A percentile compares a stretch with the other conserved stretches of the same genome.
Conservation (phyloP, 768 basidiomycete species). For the Neoboletus subvelutipes region DNA sequence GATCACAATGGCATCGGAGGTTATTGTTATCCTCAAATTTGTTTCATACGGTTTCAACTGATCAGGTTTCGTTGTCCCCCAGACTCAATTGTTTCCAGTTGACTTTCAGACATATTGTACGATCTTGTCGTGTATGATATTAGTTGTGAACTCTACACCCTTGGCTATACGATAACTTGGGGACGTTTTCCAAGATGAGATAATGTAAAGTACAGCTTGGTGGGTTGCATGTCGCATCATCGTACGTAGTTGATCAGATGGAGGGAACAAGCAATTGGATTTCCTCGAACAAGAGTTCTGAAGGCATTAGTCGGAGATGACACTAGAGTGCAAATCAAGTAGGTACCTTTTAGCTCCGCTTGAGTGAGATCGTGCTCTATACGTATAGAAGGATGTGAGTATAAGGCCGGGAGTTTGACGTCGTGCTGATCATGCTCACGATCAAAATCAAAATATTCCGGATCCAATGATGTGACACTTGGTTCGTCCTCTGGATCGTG, state of each 20-base stretch:
- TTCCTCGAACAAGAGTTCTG: conserved; percentile 78
- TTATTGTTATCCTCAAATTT: conserved; percentile 7
- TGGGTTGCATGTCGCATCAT: background rate
- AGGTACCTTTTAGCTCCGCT: conserved; percentile 63
- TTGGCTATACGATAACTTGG: conserved; percentile 1
- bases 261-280: conserved; percentile 72
- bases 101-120: conserved; percentile 13
- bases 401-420: background rate
- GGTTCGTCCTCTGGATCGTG: conserved; percentile 93
- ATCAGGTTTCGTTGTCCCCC: conserved; percentile 7
- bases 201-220: background rate
- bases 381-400: conserved; percentile 1
- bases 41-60: conserved; percentile 8
- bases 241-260: conserved; percentile 39
- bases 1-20: background rate
- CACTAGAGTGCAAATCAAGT: background rate
- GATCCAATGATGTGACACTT: conserved; percentile 70
- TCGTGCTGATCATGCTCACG: conserved; percentile 40
- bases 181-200: background rate
- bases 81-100: background rate
- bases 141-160: conserved; percentile 5
- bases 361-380: conserved; percentile 67
- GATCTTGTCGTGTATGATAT: conserved; percentile 22
- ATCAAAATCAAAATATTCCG: conserved; percentile 91
- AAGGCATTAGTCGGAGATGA: conserved; percentile 8